Evolutionary conservation across 2,329 filamentous ascomycete genomes (phyloP).

Genomic region (Zopfia rhizophila): DNA sequence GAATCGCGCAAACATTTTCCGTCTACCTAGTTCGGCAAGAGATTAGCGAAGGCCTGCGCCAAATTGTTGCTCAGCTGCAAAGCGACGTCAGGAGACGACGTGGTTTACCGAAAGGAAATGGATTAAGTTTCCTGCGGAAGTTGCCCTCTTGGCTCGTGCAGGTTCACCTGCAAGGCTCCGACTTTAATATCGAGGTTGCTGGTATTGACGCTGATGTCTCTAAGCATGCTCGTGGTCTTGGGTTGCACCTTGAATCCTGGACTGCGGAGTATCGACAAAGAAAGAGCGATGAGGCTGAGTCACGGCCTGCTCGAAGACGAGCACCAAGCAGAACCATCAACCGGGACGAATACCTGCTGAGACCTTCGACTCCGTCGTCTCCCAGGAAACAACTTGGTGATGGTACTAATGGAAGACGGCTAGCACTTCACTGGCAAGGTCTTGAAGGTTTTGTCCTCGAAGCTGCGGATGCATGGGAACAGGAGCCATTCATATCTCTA

Average conservation of each 20-base stretch:
- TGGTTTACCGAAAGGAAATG: constrained; percentile 52
- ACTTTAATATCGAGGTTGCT: constrained; percentile 90
- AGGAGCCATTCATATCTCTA: constrained; percentile 85
- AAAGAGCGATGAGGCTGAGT: constrained; percentile 72
- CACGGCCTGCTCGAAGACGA: constrained; percentile 71
- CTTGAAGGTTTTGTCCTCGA: constrained; percentile 93
- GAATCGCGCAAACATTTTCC: constrained; percentile 85
- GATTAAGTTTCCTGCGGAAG: constrained; percentile 74
- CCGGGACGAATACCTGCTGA: constrained; percentile 71
- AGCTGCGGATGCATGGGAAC: constrained; percentile 82
- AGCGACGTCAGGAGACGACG: constrained; percentile 52
- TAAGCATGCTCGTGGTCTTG: constrained; percentile 81
- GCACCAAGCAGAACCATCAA: constrained; percentile 71
- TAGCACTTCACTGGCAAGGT: constrained; percentile 82
- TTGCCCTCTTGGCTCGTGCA: constrained; percentile 87
- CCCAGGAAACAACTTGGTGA: constrained; percentile 61
- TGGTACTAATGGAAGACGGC: constrained; percentile 78
- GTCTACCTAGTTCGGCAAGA: constrained; percentile 91
- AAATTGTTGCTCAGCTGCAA: constrained; percentile 87
- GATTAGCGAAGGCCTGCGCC: constrained; percentile 89
- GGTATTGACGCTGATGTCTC: constrained; percentile 88
- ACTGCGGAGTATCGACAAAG: constrained; percentile 89
- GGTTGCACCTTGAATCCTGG: constrained; percentile 87
- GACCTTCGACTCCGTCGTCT: constrained; percentile 60
- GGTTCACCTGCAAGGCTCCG: constrained; percentile 84